Evolutionary conservation across 2,329 filamentous ascomycete species (phyloP).

Genomic region (Fusarium kyushuense): DNA sequence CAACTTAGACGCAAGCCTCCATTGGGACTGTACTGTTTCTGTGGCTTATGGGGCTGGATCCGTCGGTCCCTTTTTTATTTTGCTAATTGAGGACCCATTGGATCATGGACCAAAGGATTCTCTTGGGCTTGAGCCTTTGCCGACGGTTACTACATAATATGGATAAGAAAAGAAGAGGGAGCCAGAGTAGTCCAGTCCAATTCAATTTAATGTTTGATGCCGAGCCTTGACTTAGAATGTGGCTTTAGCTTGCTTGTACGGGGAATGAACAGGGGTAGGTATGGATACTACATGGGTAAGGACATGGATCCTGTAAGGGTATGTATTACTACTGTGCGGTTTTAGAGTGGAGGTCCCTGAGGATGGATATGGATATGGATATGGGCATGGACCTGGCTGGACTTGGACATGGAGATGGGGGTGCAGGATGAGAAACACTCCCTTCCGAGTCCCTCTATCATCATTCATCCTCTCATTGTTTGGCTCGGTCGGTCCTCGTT

Average conservation of each 20-base stretch:
- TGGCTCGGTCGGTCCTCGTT: slow-evolving; percentile 9
- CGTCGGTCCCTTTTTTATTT: background rate
- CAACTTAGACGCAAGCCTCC: slow-evolving; percentile 39
- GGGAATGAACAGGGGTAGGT: slow-evolving; percentile 14
- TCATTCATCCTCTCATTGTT: slow-evolving; percentile 38
- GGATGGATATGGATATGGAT: background rate
- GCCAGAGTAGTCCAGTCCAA: background rate
- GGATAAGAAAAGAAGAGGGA: slow-evolving; percentile 2
- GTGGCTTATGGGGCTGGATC: slow-evolving; percentile 21
- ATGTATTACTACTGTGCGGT: background rate
- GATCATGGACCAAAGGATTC: slow-evolving; percentile 5
- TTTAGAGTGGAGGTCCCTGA: background rate
- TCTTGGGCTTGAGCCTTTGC: slow-evolving; percentile 12
- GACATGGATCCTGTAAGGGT: slow-evolving; percentile 8
- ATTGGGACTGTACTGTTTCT: slow-evolving; percentile 7
- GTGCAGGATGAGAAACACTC: slow-evolving; percentile 34
- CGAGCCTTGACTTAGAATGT: slow-evolving; percentile 6
- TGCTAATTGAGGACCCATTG: background rate
- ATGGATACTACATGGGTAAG: slow-evolving; percentile 6
- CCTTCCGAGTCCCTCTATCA: slow-evolving; percentile 39
- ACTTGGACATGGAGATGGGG: slow-evolving; percentile 14
- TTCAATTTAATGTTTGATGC: slow-evolving; percentile 17
- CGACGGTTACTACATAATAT: slow-evolving; percentile 10
- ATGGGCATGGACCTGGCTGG: background rate
- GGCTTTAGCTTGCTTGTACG: background rate